Base-by-base conservation (phyloP, 306 rosid genomes). In the Arachis hypogaea region DNA sequence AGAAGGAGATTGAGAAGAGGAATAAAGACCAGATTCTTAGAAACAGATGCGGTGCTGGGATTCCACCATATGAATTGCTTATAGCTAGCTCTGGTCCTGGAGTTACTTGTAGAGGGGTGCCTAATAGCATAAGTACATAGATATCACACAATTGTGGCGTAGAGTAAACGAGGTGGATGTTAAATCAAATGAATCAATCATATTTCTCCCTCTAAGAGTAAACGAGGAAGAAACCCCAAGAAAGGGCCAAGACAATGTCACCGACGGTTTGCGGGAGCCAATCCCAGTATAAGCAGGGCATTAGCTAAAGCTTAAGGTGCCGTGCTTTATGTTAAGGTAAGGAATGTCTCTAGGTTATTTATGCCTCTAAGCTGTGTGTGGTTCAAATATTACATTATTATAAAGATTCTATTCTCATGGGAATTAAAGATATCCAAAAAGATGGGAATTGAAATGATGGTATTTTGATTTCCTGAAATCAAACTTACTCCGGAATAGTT, bases 141-240 rank as follows among this genome's bases (percentile, higher is more conserved):
- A 52, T 4, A 2, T 42, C 72, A 54, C n/a, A 9, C 44, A 65
- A 3, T 8, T 52, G 22, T 38, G 9, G 54, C n/a, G 40, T 16
- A 11, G 10, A 9, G 14, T 16, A 14, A 14, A 14, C 14, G 14
- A 14, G 44, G 42, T 68, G 22, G 38, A 56, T 58, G 51, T 36
- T 59, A 61, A 22, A 28, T 59, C 41, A 59, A 59, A 30, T 38
- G 0, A 60, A 62, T 62, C 66, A 62, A 77, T 93, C 98, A 68
- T 93, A 93, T 89, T 91, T 93, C 79, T 93, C 97, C 77, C 97
- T 82, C 98, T 97, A 93, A 7, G 97, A 89, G 84, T 81, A 91
- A 70, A 91, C 81, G 30, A 93, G 91, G 58, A 91, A 87, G 87
- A 86, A 91, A 33, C 91, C 86, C 98, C 98, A 93, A 0, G 98